Evolutionary conservation across 352 stramenopile species (phyloP).

Genomic region (Phytopythium chamaehyphon): DNA sequence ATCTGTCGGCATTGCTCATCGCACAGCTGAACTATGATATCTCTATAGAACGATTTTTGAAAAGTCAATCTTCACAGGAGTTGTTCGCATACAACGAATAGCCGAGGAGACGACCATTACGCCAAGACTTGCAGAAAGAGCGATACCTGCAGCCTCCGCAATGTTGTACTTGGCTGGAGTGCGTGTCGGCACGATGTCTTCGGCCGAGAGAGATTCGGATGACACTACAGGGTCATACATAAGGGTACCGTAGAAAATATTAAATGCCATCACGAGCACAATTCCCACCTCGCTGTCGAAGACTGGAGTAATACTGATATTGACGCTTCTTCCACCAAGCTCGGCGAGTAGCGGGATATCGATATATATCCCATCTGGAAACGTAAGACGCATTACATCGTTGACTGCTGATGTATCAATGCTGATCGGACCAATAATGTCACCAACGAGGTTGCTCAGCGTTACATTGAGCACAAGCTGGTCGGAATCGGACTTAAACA

Average conservation of each 20-base stretch:
- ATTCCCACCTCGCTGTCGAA: neutral
- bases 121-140: neutral
- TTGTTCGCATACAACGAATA: neutral
- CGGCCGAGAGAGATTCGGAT: constrained; percentile 2
- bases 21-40: no score
- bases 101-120: neutral
- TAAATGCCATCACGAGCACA: constrained; percentile 1
- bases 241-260: neutral
- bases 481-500: constrained; percentile 8
- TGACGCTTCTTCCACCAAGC: constrained; percentile 7
- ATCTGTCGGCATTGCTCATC: no score
- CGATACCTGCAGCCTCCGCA: neutral
- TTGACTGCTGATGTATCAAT: neutral
- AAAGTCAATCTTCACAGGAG: constrained; percentile 2
- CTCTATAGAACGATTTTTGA: constrained; percentile 1
- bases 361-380: constrained; percentile 6
- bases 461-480: constrained; percentile 16
- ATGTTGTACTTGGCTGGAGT: neutral
- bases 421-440: neutral
- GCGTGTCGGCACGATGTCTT: neutral
- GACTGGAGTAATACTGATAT: neutral
- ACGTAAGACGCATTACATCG: constrained; percentile 1
- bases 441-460: constrained; percentile 6
- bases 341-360: constrained; percentile 16
- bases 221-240: constrained; percentile 10